Base-by-base conservation (phyloP, 2,329 filamentous ascomycete species). In the Colletotrichum neosansevieriae region DNA sequence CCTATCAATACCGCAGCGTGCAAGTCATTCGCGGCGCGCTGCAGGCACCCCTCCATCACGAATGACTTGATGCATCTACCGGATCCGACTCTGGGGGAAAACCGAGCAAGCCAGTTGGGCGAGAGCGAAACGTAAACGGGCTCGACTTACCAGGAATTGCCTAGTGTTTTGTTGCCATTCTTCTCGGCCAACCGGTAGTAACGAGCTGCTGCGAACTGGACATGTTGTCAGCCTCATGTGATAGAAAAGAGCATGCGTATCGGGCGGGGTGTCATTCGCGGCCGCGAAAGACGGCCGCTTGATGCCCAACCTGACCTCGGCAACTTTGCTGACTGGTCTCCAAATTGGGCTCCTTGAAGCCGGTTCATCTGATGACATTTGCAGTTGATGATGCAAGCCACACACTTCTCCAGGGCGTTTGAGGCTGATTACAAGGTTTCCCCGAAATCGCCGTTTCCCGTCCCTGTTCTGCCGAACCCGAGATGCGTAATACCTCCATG, bases 171-270 rank as follows among this genome's bases (percentile, higher is more conserved):
- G 80, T 91, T 92, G 58, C 95, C 95, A 77, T 91, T 92, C 76
- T 93, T 86, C 82, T 98, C 96, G 42, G 96, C 94, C 75, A 95
- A 86, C 75, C 95, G 93, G 79, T 97, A 94, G 82, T 98, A 98
- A 80, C 92, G 93, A 73, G 96, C 94, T 75, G 96, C 87, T 74
- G 86, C 88, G 82, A 89, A 93, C 92, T 94, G 79, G 72, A 73
- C 75, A 73, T 73, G 72, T 71, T 74, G 80, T 86, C 82, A 89
- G 86, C 83, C 80, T 85, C 81, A 83, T 83, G 79, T 81, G 81
- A 77, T 72, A 69, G 32, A 47, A 58, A 32, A 13, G 51, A 58
- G 51, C 50, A 67, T 69, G 67, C 58, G 57, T 44, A 44, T 32
- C 21, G 63, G 11, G 57, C 57, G 42, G 42, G 50, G 49, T 67